These are phyloP conservation scores for Phytophthora gonapodyides DNA, from an alignment of 352 stramenopile genomes.

Conservation along the genomic window DNA sequence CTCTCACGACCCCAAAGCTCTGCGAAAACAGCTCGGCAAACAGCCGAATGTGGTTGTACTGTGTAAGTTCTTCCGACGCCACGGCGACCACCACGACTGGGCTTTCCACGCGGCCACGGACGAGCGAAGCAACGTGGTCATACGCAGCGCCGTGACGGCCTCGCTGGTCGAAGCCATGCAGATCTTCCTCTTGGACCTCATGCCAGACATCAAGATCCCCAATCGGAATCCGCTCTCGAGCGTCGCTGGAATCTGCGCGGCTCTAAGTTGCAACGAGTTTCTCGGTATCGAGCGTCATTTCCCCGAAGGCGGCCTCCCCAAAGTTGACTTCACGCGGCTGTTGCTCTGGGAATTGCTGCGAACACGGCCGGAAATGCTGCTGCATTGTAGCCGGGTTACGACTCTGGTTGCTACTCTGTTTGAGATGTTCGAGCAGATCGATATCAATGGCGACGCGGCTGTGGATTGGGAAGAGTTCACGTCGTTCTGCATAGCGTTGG, in stretches of 20 bases:
- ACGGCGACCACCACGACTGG: constrained; percentile 31
- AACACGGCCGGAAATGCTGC: constrained; percentile 46
- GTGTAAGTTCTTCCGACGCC: constrained; percentile 58
- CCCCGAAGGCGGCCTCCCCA: constrained; percentile 39
- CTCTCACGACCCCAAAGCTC: constrained; percentile 34
- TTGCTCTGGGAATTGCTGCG: constrained; percentile 54
- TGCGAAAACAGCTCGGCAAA: constrained; percentile 11
- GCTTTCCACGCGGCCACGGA: constrained; percentile 47
- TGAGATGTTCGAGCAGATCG: constrained; percentile 84
- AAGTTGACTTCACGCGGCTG: constrained; percentile 57
- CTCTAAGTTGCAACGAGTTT: constrained; percentile 64
- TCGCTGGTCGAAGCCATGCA: constrained; percentile 57
- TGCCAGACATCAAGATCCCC: constrained; percentile 71
- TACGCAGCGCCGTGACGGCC: constrained; percentile 54
- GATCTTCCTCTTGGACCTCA: constrained; percentile 65
- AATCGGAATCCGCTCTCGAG: constrained; percentile 65
- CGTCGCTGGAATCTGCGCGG: constrained; percentile 61
- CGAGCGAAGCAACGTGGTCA: constrained; percentile 23
- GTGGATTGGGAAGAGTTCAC: constrained; percentile 90
- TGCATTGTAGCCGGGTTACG: constrained; percentile 33
- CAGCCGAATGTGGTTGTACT: constrained; percentile 49
- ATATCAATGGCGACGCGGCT: constrained; percentile 78
- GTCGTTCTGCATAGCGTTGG: constrained; percentile 74
- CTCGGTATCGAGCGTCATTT: constrained; percentile 60
- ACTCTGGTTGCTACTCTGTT: constrained; percentile 55